These are phyloP conservation scores for Gentiana dahurica DNA, from an alignment of 257 asterid species.

Conservation along the genomic window DNA sequence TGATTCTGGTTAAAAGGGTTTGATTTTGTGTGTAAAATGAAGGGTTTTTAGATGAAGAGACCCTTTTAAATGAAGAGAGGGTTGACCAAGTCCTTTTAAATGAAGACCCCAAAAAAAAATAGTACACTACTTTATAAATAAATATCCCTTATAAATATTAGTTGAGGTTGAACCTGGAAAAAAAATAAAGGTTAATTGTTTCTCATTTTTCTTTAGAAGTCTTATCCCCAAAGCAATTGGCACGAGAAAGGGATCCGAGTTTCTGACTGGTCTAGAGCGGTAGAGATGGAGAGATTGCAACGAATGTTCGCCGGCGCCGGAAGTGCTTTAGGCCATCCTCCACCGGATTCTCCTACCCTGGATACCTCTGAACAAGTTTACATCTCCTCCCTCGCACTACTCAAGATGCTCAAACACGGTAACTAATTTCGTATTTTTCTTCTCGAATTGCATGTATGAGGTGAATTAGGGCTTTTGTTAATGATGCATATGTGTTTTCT, in stretches of 20 bases:
- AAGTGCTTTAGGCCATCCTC: conserved; percentile 78
- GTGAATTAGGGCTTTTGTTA: conserved; percentile 13
- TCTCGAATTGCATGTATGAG: background rate
- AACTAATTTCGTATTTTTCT: conserved; percentile 44
- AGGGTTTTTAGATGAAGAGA: too few species aligned
- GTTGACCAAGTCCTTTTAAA: too few species aligned
- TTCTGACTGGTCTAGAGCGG: conserved; percentile 12
- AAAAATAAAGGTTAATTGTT: too few species aligned
- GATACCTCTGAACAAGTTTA: conserved; percentile 91
- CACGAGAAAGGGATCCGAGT: too few species aligned
- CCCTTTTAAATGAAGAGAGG: too few species aligned
- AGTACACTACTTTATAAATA: too few species aligned
- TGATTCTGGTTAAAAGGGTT: too few species aligned
- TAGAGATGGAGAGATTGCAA: conserved; percentile 75
- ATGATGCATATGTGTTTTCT: background rate
- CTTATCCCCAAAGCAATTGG: conserved; percentile 20
- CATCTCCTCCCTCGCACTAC: conserved; percentile 87
- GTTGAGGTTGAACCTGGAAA: too few species aligned
- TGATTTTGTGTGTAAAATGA: too few species aligned
- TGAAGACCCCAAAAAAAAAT: too few species aligned
- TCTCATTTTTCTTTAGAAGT: background rate
- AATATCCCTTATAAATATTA: too few species aligned
- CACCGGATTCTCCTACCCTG: conserved; percentile 82
- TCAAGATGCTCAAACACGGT: conserved; percentile 96
- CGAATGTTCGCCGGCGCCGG: conserved; percentile 97